Evolutionary conservation across 1,139 yeast species (phyloP), one percentile per base, ranked within the genome.

Genomic region (Sugiyamaella japonica): DNA sequence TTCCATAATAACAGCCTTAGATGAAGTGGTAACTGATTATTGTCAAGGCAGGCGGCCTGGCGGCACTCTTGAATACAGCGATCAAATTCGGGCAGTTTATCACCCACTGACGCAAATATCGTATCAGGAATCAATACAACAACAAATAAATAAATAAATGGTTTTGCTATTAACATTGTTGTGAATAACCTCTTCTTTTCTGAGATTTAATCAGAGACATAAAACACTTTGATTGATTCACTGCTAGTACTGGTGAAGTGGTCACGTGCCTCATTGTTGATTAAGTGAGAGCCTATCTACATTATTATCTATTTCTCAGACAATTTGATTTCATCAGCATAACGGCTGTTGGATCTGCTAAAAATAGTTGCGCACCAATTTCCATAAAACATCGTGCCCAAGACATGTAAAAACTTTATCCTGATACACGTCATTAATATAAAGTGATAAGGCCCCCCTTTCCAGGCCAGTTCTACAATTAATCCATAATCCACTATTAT

Each of bases 61-160:
- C 71, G 73, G 67, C 98, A 91, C 40, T 82, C 83, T 46, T 72
- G 70, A 0, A 78, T 74, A 69, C 98, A 91, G 50, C 80, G 79
- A 42, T 74, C 72, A 66, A 89, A 90, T 50, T 84, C 88, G 6
- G 81, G 81, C 38, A 89, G 73, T 39, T 83, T 80, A 67, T 91
- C 97, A 6, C 98, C 98, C 0, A 83, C 82, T 0, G 96, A 89
- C 0, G 82, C 89, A 10, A 51, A 9, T 2, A 46, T 67, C 1
- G 54, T 49, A n/a, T 37, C 34, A 2, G 47, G 46, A 13, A 48
- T 34, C 7, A 56, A 9, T 7, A 40, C 3, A 5, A 15, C 45
- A 8, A 48, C 29, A 7, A 36, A 37, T 9, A 32, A 17, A 32
- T 16, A 20, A 8, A 16, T 9, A 13, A 31, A 8, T 12, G 39